These are phyloP conservation scores for Pythium sp. DNA, from an alignment of 352 stramenopile species.

Conservation along the genomic window DNA sequence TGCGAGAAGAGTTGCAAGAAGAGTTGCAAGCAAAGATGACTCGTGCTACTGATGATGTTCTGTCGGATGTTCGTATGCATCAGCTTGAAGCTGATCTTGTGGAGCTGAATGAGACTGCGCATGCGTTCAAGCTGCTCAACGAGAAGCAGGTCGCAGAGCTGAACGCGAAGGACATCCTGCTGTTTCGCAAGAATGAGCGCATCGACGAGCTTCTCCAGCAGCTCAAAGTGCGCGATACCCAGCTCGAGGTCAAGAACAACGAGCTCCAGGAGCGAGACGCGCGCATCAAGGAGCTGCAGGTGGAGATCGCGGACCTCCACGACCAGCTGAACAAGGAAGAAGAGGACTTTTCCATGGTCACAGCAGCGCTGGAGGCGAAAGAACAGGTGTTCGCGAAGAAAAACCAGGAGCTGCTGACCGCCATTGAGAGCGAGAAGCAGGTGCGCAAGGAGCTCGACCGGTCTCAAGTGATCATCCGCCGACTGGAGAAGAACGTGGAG, in stretches of 20 bases:
- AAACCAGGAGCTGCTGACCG: constrained; percentile 28
- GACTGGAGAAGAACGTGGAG: constrained; percentile 47
- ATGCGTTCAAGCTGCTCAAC: constrained; percentile 43
- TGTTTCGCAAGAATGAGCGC: constrained; percentile 54
- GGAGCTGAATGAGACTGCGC: constrained; percentile 27
- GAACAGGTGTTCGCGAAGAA: constrained; percentile 42
- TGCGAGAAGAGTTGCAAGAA: neutral
- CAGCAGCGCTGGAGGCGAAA: constrained; percentile 46
- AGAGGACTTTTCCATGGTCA: constrained; percentile 63
- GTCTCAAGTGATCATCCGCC: constrained; percentile 31
- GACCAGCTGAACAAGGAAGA: constrained; percentile 61
- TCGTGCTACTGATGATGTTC: neutral
- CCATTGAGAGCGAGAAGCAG: constrained; percentile 31
- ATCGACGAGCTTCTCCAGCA: constrained; percentile 58
- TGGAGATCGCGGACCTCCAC: constrained; percentile 33
- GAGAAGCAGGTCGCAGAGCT: constrained; percentile 64
- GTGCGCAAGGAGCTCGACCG: constrained; percentile 44
- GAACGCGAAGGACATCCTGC: constrained; percentile 66
- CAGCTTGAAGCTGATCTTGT: neutral
- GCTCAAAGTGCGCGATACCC: constrained; percentile 28
- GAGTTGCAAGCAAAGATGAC: neutral
- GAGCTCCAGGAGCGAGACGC: constrained; percentile 20
- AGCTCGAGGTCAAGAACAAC: constrained; percentile 6
- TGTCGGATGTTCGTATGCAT: neutral
- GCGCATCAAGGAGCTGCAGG: constrained; percentile 21